phyloP scores from a whole-genome alignment of 306 rosid genomes.

The Cucurbita ficifolia region DNA sequence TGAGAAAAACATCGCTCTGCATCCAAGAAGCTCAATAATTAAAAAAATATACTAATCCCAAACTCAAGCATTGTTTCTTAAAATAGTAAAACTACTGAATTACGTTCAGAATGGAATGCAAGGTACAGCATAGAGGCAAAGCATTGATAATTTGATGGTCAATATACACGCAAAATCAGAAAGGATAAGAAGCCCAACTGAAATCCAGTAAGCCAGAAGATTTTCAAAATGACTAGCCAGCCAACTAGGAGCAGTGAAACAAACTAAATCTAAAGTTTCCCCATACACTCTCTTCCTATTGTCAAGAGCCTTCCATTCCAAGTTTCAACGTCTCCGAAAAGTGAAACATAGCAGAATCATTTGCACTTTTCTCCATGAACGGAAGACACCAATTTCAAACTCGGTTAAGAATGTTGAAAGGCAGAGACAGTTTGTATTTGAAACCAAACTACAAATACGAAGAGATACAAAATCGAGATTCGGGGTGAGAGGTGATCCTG shows the following conservation, averaged over 20 bases:
- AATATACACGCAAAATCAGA: not conserved
- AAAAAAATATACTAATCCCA: conserved; percentile 9
- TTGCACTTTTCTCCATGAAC: not conserved
- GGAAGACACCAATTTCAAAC: not conserved
- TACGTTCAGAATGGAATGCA: not conserved
- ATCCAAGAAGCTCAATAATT: conserved; percentile 22
- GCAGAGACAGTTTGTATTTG: not conserved
- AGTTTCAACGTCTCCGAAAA: not conserved
- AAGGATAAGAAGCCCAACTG: not conserved
- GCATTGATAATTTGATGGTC: not conserved
- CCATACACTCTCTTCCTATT: not conserved
- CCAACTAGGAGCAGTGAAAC: not conserved
- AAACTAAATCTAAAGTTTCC: not conserved
- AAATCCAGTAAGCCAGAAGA: not conserved
- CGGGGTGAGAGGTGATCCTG: not conserved
- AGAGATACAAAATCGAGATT: not conserved
- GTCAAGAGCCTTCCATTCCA: not conserved
- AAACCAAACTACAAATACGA: not conserved
- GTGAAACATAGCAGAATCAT: not conserved
- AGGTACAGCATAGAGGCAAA: not conserved
- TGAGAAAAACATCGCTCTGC: conserved; percentile 80
- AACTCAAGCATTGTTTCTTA: not conserved
- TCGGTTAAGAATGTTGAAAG: not conserved
- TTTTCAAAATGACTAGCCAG: not conserved
- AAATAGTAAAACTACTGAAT: not conserved